phyloP scores from a whole-genome alignment of 2,329 filamentous ascomycete genomes.

The Pyrenophora tritici-repentis region DNA sequence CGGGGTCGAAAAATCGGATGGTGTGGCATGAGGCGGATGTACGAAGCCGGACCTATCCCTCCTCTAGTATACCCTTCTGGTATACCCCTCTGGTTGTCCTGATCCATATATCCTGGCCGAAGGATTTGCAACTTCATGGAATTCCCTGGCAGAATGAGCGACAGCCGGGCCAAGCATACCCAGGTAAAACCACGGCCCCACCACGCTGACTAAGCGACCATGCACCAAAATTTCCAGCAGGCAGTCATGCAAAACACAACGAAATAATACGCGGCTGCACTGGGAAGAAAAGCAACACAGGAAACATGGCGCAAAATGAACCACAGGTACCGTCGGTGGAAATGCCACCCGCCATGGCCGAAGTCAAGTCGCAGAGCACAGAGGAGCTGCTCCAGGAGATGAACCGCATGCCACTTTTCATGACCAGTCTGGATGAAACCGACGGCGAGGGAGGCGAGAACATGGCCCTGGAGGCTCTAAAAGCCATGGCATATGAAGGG shows the following conservation, averaged over 20 bases:
- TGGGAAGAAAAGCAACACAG: not conserved
- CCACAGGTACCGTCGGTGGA: constrained; percentile 45
- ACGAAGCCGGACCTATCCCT: not conserved
- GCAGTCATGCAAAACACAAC: constrained; percentile 8
- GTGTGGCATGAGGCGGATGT: constrained; percentile 11
- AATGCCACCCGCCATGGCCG: constrained; percentile 64
- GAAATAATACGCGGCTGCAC: not conserved
- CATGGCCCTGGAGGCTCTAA: constrained; percentile 80
- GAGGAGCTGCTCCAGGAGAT: constrained; percentile 68
- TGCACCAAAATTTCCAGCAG: constrained; percentile 21
- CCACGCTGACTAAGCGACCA: constrained; percentile 29
- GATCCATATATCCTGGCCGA: constrained; percentile 7
- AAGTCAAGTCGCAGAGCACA: constrained; percentile 59
- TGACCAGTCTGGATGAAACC: constrained; percentile 79
- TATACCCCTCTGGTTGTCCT: constrained; percentile 12
- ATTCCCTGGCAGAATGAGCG: not conserved
- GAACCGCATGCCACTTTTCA: constrained; percentile 84
- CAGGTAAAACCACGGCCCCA: constrained; percentile 13
- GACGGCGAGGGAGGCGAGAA: constrained; percentile 72
- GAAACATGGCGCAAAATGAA: constrained; percentile 27
- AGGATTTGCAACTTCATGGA: not conserved
- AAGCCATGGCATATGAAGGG: constrained; percentile 91
- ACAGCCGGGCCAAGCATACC: constrained; percentile 1
- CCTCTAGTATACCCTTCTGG: constrained; percentile 1
- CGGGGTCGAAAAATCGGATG: constrained; percentile 1